Conservation (phyloP, 805 yeast species). For the Zygosaccharomyces pseudorouxii region DNA sequence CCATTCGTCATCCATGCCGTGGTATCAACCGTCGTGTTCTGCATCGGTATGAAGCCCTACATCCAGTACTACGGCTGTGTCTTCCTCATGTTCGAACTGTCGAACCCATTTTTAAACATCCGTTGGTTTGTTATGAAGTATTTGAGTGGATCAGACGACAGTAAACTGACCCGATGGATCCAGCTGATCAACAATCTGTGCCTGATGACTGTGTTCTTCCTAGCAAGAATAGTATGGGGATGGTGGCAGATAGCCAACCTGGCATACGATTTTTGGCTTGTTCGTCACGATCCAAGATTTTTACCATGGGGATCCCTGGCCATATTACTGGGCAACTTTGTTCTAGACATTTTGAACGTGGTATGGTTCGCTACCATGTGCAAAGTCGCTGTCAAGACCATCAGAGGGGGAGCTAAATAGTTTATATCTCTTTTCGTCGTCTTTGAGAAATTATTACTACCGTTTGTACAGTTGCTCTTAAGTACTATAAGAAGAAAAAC, state of each 20-base stretch:
- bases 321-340: constrained; percentile 46
- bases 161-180: constrained; percentile 49
- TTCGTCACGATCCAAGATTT: constrained; percentile 41
- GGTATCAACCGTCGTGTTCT: constrained; percentile 69
- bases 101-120: constrained; percentile 84
- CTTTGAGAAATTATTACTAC: no score
- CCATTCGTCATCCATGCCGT: constrained; percentile 65
- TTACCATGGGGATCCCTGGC: constrained; percentile 38
- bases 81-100: constrained; percentile 74
- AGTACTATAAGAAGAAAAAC: no score
- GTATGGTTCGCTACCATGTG: constrained; percentile 84
- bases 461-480: no score
- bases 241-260: constrained; percentile 56
- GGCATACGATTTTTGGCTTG: constrained; percentile 44
- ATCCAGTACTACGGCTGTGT: constrained; percentile 73
- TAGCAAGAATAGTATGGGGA: constrained; percentile 77
- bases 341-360: constrained; percentile 61
- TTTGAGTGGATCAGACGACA: constrained; percentile 17
- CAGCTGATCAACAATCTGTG: constrained; percentile 42
- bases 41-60: constrained; percentile 61
- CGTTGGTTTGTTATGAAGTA: constrained; percentile 67
- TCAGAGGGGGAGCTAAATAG: neutral
- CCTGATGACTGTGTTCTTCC: constrained; percentile 63
- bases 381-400: constrained; percentile 44
- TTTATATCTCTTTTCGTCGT: no score